A percentile compares a stretch with the other conserved stretches of the same genome.
phyloP scores from a whole-genome alignment of 768 basidiomycete genomes.

The Boletus eberwhitei region DNA sequence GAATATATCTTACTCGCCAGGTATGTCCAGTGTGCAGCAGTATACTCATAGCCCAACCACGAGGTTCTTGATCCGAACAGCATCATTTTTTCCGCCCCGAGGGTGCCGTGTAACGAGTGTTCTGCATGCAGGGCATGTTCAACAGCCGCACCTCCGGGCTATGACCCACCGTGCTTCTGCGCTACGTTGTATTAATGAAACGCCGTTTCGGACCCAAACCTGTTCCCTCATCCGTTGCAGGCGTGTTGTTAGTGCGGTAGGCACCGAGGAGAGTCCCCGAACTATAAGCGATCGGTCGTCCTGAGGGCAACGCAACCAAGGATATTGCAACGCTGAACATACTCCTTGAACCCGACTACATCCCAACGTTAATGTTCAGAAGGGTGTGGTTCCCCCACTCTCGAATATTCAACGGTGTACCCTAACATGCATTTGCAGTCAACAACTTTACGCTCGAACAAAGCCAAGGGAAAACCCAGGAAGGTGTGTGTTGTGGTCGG shows the following conservation, averaged over 20 bases:
- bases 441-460: not conserved
- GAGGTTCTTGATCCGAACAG: not conserved
- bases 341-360: not conserved
- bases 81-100: not conserved
- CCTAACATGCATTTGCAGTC: slow-evolving; percentile 8
- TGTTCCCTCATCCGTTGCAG: not conserved
- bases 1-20: not conserved
- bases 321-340: not conserved
- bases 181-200: not conserved
- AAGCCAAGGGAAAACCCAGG: not conserved
- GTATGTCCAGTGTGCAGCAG: not conserved
- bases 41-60: slow-evolving; percentile 2
- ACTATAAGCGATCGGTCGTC: slow-evolving; percentile 11
- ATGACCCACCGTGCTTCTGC: not conserved
- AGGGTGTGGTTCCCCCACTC: slow-evolving; percentile 1
- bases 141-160: not conserved
- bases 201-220: not conserved
- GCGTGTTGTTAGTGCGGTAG: slow-evolving; percentile 12
- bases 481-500: slow-evolving; percentile 7
- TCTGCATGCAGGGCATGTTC: slow-evolving; percentile 1
- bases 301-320: not conserved
- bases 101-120: not conserved
- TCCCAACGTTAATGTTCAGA: slow-evolving; percentile 1
- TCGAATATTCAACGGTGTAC: not conserved
- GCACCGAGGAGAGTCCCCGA: not conserved